Evolutionary conservation across 345 rosid species (phyloP), one percentile per base, ranked within the genome.

Genomic region (Rhodamnia rubescens): DNA sequence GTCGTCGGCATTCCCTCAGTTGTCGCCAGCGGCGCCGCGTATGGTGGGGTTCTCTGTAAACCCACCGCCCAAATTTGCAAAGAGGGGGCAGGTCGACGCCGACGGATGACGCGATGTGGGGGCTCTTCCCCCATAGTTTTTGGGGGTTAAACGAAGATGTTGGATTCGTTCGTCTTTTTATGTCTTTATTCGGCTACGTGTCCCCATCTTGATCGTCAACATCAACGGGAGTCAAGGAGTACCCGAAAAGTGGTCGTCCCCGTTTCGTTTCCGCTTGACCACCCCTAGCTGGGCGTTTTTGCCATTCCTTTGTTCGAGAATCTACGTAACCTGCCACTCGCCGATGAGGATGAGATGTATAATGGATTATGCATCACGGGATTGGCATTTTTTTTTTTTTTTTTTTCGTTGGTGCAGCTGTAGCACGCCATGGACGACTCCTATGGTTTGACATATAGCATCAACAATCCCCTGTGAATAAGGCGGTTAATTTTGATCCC

Each of bases 321-420:
- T 36, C 78, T 69, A 69, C 78, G 78, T 42, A 16, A 69, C 1
- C 20, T 36, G 78, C 78, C 47, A 69, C 26, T 36, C 74, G 4
- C 26, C 13, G 0, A 20, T 36, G 58, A 22, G 58, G 58, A 21
- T 10, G 58, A 55, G 59, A 9, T 8, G 59, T 6, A 18, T 53
- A 13, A 52, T 20, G 10, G 7, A 47, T 44, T 47, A 53, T 20
- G 56, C 56, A 18, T 20, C 24, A 6, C 7, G 8, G 58, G 26
- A 0, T 32, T 16, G 11, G 18, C 5, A 8, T 4, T 32, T 32
- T 64, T 16, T 16, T 18, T 0, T 64, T 29, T 7, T 0, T 7
- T 13, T 26, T 26, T 5, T 44, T 58, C 0, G 69, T 15, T 29
- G 36, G 24, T 69, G 9, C 21, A 6, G 24, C 47, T 18, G 40